Percentiles rank a stretch among this genome's conserved stretches.
phyloP scores from a whole-genome alignment of 305 asterid species.

The Solanum chacoense region DNA sequence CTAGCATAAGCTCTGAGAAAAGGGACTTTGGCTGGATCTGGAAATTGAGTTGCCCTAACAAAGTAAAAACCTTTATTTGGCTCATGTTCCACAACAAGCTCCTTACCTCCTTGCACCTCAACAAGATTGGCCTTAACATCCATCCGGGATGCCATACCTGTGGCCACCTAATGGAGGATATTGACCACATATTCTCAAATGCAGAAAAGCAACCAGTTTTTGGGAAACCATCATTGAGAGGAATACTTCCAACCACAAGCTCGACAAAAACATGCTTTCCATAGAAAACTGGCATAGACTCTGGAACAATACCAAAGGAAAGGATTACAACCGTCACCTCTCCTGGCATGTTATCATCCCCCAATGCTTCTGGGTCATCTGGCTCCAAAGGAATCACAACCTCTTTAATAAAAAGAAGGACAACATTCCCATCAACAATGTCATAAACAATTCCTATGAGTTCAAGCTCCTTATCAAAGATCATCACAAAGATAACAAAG shows the following conservation, averaged over 20 bases:
- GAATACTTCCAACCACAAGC: background rate
- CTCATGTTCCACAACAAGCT: background rate
- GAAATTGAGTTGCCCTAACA: background rate
- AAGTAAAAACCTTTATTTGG: too few relatives aligned
- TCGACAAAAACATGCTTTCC: too few relatives aligned
- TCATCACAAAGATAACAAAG: background rate
- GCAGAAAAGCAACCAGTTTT: too few relatives aligned
- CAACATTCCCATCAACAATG: background rate
- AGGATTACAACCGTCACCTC: too few relatives aligned
- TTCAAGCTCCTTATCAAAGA: too few relatives aligned
- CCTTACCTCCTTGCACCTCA: background rate
- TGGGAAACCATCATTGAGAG: background rate
- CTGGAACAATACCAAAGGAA: background rate
- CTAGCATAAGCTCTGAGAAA: background rate
- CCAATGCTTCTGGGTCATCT: background rate
- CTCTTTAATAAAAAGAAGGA: background rate
- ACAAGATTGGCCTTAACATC: background rate
- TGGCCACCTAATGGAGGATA: background rate
- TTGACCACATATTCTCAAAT: background rate
- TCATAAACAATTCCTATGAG: too few relatives aligned
- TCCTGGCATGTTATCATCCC: background rate
- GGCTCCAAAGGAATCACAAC: background rate
- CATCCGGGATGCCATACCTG: background rate
- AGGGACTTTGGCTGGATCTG: too few relatives aligned
- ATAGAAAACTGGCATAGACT: too few relatives aligned